Evolutionary conservation across 345 rosid genomes (phyloP).

Genomic region (Arabis alpina): DNA sequence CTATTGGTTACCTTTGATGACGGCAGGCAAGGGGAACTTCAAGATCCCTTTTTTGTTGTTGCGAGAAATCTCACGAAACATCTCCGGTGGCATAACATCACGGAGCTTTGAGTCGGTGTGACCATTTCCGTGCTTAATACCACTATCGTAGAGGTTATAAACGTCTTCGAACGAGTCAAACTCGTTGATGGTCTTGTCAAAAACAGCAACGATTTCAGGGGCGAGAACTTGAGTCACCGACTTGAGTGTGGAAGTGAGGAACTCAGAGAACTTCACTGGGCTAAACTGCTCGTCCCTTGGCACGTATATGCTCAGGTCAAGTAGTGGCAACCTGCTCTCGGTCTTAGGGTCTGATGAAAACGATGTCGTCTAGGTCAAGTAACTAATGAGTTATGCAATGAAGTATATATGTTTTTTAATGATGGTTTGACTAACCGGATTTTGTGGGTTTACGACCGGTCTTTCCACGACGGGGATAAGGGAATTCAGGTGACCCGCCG

Average conservation of each 20-base stretch:
- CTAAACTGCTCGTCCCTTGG: constrained; percentile 90
- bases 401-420: no score
- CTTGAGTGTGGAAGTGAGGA: constrained; percentile 78
- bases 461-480: constrained; percentile 89
- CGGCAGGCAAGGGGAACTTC: constrained; percentile 81
- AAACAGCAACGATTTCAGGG: constrained; percentile 68
- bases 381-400: constrained; percentile 19
- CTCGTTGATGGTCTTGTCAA: constrained; percentile 79
- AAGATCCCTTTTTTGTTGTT: constrained; percentile 70
- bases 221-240: constrained; percentile 64
- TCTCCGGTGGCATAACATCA: constrained; percentile 78
- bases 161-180: constrained; percentile 79
- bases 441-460: constrained; percentile 76
- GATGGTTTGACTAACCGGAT: constrained; percentile 51
- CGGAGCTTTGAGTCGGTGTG: constrained; percentile 51
- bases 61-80: constrained; percentile 81
- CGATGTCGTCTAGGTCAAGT: constrained; percentile 12
- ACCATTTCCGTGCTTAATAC: constrained; percentile 51
- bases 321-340: constrained; percentile 71
- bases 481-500: constrained; percentile 67
- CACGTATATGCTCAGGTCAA: constrained; percentile 75
- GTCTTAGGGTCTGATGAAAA: constrained; percentile 58
- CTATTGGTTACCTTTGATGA: constrained; percentile 68
- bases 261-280: constrained; percentile 80
- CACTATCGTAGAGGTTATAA: constrained; percentile 68